Conservation (phyloP, 208 protist genomes). For the Naegleria gruberi region DNA sequence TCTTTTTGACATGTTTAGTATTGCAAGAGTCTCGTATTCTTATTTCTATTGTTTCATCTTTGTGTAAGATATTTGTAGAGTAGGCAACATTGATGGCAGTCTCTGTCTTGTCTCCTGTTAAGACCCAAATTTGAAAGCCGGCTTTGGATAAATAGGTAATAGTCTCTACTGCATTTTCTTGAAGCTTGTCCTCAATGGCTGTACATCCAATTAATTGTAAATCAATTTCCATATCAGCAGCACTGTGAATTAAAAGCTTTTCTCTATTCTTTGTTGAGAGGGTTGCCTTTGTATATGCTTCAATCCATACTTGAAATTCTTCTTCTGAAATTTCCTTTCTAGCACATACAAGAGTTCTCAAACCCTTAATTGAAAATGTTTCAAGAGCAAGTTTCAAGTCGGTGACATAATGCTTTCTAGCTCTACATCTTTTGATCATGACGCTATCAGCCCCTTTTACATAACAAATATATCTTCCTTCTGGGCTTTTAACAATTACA, state of each 20-base stretch:
- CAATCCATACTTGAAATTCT: slow-evolving; percentile 57
- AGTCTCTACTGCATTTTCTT: slow-evolving; percentile 81
- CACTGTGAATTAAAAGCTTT: slow-evolving; percentile 54
- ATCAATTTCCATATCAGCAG: slow-evolving; percentile 59
- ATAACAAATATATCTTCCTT: slow-evolving; percentile 50
- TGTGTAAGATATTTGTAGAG: slow-evolving; percentile 46
- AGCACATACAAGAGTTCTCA: slow-evolving; percentile 64
- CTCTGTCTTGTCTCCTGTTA: slow-evolving; percentile 95
- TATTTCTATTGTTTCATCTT: slow-evolving; percentile 38
- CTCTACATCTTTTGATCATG: slow-evolving; percentile 52
- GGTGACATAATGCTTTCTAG: slow-evolving; percentile 38
- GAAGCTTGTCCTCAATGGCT: slow-evolving; percentile 89
- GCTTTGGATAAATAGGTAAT: slow-evolving; percentile 69
- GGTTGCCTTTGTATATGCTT: slow-evolving; percentile 52
- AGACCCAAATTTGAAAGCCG: slow-evolving; percentile 86
- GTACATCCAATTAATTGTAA: slow-evolving; percentile 77
- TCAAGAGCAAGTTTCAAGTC: slow-evolving; percentile 46
- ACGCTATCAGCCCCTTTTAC: slow-evolving; percentile 71
- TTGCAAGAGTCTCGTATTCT: slow-evolving; percentile 1
- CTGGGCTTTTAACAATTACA: slow-evolving; percentile 54
- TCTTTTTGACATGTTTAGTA: slow-evolving; percentile 1
- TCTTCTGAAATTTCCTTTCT: slow-evolving; percentile 48
- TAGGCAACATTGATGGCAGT: slow-evolving; percentile 90
- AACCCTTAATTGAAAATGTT: slow-evolving; percentile 46
- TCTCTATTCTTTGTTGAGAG: slow-evolving; percentile 51